Base-by-base conservation (phyloP, 129 eudicot species). In the Escallonia herrerae region DNA sequence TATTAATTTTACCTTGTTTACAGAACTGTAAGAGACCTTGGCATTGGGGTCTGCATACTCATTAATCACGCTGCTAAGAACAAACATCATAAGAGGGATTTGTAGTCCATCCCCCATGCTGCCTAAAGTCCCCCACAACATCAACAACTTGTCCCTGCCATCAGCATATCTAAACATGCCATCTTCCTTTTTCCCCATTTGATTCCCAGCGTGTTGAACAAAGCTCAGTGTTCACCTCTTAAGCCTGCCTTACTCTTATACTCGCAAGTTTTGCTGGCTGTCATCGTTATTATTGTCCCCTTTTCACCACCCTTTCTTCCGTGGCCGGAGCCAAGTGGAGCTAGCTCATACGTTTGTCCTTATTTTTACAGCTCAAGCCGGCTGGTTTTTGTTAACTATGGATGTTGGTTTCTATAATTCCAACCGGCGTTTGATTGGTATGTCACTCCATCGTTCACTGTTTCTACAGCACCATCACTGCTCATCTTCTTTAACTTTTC, bases 31-130 rank as follows among this genome's bases (percentile, higher is more conserved):
- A 7, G 85, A 63, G 64, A 86, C 75, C 0, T 10, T 5, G 50
- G 11, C 50, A 40, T 58, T 62, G 3, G 79, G 95, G 33, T 83
- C 63, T 37, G 81, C 95, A 46, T 83, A 87, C 0, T 79, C 71
- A 38, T 87, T 87, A 65, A 83, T 87, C 5, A 83, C 81, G 62
- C 40, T 71, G 58, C 90, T 87, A 49, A 87, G 95, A 41, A 87
- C 85, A 64, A 60, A 87, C 95, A 87, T 87, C 80, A 67, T 84
- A 1, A 87, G 82, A 43, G 95, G 90, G 54, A 84, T 40, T 65
- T 84, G 90, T 65, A 81, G 33, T 50, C 95, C 95, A 82, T 87
- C 95, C 57, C 95, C 90, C 11, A 87, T 77, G 78, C 95, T 81
- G 38, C 95, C 95, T 47, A 87, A 63, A n/a, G 72, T 74, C 14